Conservation (phyloP, 2,329 filamentous ascomycete species). For the Colletotrichum truncatum region DNA sequence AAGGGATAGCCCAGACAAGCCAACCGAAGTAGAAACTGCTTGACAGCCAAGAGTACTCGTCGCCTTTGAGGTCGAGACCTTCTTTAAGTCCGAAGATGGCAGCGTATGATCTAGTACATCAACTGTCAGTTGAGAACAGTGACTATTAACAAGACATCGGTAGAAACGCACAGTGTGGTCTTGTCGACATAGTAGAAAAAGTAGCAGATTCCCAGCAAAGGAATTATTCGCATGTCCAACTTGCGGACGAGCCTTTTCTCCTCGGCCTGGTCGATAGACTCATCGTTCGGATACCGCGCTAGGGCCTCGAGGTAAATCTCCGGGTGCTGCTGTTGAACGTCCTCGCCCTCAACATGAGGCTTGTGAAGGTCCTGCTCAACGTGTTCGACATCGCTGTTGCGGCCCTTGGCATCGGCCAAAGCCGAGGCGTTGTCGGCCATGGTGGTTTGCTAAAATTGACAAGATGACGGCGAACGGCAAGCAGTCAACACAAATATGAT, state of each 20-base stretch:
- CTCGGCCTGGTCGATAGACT: slow-evolving; percentile 43
- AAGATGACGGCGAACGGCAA: too few relatives aligned
- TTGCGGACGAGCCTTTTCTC: slow-evolving; percentile 46
- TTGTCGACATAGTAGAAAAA: slow-evolving; percentile 50
- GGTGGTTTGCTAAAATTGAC: too few relatives aligned
- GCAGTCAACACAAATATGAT: too few relatives aligned
- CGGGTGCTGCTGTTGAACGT: slow-evolving; percentile 34
- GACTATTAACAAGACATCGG: too few relatives aligned
- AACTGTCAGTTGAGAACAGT: neutral
- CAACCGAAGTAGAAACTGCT: slow-evolving; percentile 48
- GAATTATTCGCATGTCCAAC: slow-evolving; percentile 47
- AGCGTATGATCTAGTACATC: slow-evolving; percentile 58
- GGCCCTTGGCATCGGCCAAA: neutral
- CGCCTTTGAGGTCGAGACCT: slow-evolving; percentile 64
- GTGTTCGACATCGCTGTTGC: slow-evolving; percentile 30
- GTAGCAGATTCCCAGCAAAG: slow-evolving; percentile 49
- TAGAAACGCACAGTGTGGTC: slow-evolving; percentile 15
- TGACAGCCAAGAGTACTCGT: slow-evolving; percentile 60
- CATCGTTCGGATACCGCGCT: slow-evolving; percentile 46
- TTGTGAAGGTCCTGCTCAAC: slow-evolving; percentile 31
- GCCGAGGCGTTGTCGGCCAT: slow-evolving; percentile 3
- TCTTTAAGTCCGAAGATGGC: slow-evolving; percentile 71
- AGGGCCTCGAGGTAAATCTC: slow-evolving; percentile 46
- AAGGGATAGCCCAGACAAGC: slow-evolving; percentile 45
- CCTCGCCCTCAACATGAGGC: slow-evolving; percentile 7